Percentiles rank a stretch among this genome's conserved stretches.
phyloP scores from a whole-genome alignment of 768 basidiomycete species.

The Russula foetens region DNA sequence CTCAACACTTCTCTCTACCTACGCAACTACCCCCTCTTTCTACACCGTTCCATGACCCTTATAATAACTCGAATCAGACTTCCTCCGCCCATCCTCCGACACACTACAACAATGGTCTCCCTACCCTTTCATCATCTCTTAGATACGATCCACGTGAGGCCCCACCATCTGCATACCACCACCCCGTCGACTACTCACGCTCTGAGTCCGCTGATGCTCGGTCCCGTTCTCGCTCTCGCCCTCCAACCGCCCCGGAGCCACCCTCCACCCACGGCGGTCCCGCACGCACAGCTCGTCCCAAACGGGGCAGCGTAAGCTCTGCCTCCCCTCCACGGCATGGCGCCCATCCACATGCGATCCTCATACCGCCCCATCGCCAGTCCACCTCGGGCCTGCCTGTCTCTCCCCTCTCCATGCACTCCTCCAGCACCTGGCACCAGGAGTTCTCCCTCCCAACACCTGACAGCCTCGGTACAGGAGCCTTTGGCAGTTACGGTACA shows the following conservation, averaged over 20 bases:
- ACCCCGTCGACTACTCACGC: slow-evolving; percentile 22
- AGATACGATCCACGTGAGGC: slow-evolving; percentile 28
- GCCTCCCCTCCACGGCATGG: slow-evolving; percentile 41
- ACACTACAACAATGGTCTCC: slow-evolving; percentile 31
- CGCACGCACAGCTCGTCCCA: slow-evolving; percentile 37
- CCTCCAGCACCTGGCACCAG: slow-evolving; percentile 14
- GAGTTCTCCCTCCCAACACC: slow-evolving; percentile 29
- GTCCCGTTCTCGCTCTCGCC: slow-evolving; percentile 36
- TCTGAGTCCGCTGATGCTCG: slow-evolving; percentile 18
- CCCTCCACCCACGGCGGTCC: slow-evolving; percentile 29
- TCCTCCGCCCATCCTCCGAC: slow-evolving; percentile 5
- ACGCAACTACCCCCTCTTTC: slow-evolving; percentile 24
- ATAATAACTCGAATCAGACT: slow-evolving; percentile 19
- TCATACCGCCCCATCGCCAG: slow-evolving; percentile 43
- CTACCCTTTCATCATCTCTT: slow-evolving; percentile 29
- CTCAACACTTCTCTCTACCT: slow-evolving; percentile 26
- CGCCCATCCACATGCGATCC: slow-evolving; percentile 51
- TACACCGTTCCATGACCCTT: slow-evolving; percentile 26
- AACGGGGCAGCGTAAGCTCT: slow-evolving; percentile 53
- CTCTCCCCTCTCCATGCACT: slow-evolving; percentile 24
- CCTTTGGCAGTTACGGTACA: slow-evolving; percentile 17
- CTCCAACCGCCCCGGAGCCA: slow-evolving; percentile 33
- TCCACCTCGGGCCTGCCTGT: slow-evolving; percentile 23
- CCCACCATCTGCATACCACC: slow-evolving; percentile 24
- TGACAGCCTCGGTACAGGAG: slow-evolving; percentile 19